These are phyloP conservation scores for Ustilago tritici DNA, from an alignment of 1,284 basidiomycete species.

Conservation along the genomic window DNA sequence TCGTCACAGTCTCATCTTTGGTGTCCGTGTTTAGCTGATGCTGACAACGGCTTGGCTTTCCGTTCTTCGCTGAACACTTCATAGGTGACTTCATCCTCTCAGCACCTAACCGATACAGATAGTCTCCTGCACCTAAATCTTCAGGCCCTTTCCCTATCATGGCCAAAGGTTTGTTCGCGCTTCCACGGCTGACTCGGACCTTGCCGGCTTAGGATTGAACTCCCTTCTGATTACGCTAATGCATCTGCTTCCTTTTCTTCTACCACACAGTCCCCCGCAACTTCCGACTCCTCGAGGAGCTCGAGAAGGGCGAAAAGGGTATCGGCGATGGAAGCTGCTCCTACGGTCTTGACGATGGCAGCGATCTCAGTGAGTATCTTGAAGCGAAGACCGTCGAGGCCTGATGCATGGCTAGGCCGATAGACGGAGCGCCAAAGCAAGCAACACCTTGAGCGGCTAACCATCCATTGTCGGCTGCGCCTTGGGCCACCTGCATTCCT, in stretches of 20 bases:
- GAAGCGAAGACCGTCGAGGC: neutral
- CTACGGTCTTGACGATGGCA: conserved; percentile 76
- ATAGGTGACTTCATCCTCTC: neutral
- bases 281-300: conserved; percentile 88
- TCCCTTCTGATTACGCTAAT: neutral
- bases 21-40: neutral
- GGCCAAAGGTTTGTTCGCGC: conserved; percentile 33
- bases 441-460: neutral
- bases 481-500: neutral
- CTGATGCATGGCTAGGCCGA: neutral
- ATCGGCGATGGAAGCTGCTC: conserved; percentile 97
- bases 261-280: conserved; percentile 88
- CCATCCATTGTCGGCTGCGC: neutral
- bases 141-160: conserved; percentile 8
- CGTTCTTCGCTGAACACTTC: neutral
- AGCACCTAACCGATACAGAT: neutral
- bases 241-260: neutral
- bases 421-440: neutral
- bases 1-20: neutral
- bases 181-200: neutral
- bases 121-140: neutral
- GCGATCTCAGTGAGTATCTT: conserved; percentile 63
- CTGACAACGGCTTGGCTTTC: neutral
- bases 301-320: conserved; percentile 99
- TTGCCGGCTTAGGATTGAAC: neutral